phyloP scores from a whole-genome alignment of 2,329 filamentous ascomycete genomes.

The Thyridium curvatum region DNA sequence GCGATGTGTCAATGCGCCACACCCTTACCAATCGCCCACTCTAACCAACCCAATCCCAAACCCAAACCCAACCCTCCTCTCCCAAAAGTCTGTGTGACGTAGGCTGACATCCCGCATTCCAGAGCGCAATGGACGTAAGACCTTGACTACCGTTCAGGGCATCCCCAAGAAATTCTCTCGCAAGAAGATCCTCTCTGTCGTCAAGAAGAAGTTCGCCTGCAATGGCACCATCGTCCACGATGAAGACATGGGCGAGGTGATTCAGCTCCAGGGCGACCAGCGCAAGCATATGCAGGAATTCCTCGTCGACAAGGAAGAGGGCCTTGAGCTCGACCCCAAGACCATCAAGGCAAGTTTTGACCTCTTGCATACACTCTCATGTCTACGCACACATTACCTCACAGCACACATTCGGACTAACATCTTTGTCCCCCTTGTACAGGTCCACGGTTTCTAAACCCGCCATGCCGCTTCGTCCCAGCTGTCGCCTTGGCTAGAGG shows the following conservation, averaged over 20 bases:
- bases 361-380: too few species aligned
- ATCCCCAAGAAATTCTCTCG: constrained; percentile 98
- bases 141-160: constrained; percentile 98
- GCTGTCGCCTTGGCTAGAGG: too few species aligned
- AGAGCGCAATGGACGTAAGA: constrained; percentile 99
- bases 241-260: constrained; percentile 97
- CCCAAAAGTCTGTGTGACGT: constrained; percentile 1
- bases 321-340: constrained; percentile 89
- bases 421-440: constrained; percentile 20
- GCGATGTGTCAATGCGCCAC: too few species aligned
- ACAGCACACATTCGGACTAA: not conserved
- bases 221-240: constrained; percentile 99
- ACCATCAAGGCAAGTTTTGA: constrained; percentile 74
- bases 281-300: constrained; percentile 98
- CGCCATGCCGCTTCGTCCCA: constrained; percentile 24
- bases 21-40: too few species aligned
- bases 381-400: not conserved
- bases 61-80: too few species aligned
- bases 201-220: constrained; percentile 99
- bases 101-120: constrained; percentile 31
- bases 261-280: constrained; percentile 98
- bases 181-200: constrained; percentile 99
- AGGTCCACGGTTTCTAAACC: constrained; percentile 59
- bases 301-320: constrained; percentile 91
- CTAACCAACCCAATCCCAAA: too few species aligned